Percentiles rank a stretch among this genome's conserved stretches.
phyloP scores from a whole-genome alignment of 805 yeast species.

The Komagataella phaffii region DNA sequence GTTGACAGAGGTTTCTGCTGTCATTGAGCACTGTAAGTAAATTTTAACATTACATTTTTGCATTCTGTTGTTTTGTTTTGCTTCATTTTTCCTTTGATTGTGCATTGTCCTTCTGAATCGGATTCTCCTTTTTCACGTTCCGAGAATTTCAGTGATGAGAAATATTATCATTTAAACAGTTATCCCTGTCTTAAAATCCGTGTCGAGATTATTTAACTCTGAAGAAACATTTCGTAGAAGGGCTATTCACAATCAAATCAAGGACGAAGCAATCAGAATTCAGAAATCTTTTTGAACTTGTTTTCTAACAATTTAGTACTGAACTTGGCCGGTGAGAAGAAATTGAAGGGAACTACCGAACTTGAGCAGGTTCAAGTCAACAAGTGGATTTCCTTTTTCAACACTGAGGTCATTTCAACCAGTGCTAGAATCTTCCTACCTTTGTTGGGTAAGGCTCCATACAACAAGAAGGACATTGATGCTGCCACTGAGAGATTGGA shows the following conservation, averaged over 20 bases:
- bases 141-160: constrained; percentile 36
- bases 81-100: constrained; percentile 1
- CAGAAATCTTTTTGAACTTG: background rate
- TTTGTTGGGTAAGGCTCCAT: constrained; percentile 51
- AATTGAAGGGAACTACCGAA: constrained; percentile 12
- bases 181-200: constrained; percentile 62
- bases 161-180: constrained; percentile 42
- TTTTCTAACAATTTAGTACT: background rate
- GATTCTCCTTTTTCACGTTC: constrained; percentile 3
- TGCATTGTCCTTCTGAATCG: background rate
- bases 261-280: background rate
- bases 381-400: constrained; percentile 68
- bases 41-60: background rate
- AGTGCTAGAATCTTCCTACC: constrained; percentile 42
- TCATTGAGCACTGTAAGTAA: constrained; percentile 30
- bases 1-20: constrained; percentile 56
- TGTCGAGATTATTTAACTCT: background rate
- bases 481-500: constrained; percentile 6
- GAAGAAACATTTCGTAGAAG: constrained; percentile 56
- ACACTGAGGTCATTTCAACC: constrained; percentile 45
- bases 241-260: constrained; percentile 27
- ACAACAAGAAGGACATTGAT: constrained; percentile 53
- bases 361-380: constrained; percentile 45
- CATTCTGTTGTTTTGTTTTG: background rate
- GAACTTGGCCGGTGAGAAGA: constrained; percentile 37